Conservation (phyloP, 257 asterid species). For the Solanum acaule region DNA sequence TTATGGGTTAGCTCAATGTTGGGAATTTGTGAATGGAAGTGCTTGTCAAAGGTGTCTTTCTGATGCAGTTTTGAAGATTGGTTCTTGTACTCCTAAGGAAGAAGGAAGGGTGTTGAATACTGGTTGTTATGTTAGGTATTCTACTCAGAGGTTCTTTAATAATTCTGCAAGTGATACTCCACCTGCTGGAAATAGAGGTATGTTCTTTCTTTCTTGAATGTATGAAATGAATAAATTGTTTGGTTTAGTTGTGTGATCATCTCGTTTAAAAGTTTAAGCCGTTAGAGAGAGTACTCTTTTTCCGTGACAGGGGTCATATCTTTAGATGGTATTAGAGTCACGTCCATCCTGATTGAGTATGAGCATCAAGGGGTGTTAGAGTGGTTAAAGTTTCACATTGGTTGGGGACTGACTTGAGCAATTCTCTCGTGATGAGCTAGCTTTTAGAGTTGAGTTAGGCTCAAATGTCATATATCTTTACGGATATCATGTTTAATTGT, state of each 20-base stretch:
- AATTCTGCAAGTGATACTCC: conserved; percentile 25
- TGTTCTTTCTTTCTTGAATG: neutral
- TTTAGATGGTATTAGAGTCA: neutral
- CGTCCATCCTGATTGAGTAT: too few species aligned
- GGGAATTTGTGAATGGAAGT: conserved; percentile 48
- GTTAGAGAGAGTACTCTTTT: neutral
- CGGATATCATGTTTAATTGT: neutral
- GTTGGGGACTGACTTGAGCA: too few species aligned
- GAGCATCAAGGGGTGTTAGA: neutral
- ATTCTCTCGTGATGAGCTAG: too few species aligned
- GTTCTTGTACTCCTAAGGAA: conserved; percentile 33
- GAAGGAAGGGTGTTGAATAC: conserved; percentile 66
- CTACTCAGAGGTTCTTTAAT: conserved; percentile 44
- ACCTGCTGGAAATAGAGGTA: conserved; percentile 32
- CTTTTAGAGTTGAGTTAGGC: neutral
- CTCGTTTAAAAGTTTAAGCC: neutral
- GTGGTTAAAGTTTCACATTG: neutral
- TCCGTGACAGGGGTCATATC: too few species aligned
- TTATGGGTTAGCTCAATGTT: conserved; percentile 72
- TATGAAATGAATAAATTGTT: neutral
- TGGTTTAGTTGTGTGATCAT: neutral
- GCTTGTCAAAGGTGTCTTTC: conserved; percentile 44
- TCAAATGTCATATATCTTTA: neutral
- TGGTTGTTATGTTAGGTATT: conserved; percentile 66
- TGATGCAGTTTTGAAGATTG: conserved; percentile 26